Evolutionary conservation across 1,139 yeast species (phyloP).

Genomic region (Hemisphaericaspora xylanilytica): DNA sequence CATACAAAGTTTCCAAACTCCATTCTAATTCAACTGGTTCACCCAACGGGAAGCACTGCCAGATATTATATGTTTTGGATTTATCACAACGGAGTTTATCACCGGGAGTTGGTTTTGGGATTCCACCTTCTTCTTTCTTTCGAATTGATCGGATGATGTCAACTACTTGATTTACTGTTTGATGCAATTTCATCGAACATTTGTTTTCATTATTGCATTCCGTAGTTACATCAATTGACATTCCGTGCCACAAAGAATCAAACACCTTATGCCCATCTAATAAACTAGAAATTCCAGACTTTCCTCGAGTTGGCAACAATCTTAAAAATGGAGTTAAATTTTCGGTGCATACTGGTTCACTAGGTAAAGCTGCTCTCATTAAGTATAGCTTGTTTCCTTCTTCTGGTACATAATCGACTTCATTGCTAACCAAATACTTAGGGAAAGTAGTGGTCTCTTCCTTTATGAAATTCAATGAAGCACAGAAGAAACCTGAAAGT

Average conservation of each 20-base stretch:
- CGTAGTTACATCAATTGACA: constrained; percentile 82
- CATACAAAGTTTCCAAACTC: constrained; percentile 65
- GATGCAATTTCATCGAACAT: constrained; percentile 61
- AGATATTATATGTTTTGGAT: constrained; percentile 54
- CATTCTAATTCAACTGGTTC: constrained; percentile 54
- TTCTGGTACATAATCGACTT: constrained; percentile 17
- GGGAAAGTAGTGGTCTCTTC: constrained; percentile 78
- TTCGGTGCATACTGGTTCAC: constrained; percentile 97
- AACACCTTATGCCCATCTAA: constrained; percentile 95
- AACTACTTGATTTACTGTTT: constrained; percentile 70
- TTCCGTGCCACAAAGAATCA: constrained; percentile 91
- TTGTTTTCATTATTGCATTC: constrained; percentile 32
- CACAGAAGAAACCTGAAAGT: constrained; percentile 91
- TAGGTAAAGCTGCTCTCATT: constrained; percentile 84
- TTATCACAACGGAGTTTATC: constrained; percentile 70
- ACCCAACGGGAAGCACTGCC: constrained; percentile 76
- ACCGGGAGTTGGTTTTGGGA: constrained; percentile 77
- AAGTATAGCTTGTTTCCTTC: constrained; percentile 46
- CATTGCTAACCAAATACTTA: constrained; percentile 20
- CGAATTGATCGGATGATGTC: constrained; percentile 69
- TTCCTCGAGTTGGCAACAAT: constrained; percentile 87
- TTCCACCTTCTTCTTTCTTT: constrained; percentile 57
- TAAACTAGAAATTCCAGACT: constrained; percentile 81
- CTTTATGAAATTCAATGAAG: constrained; percentile 87
- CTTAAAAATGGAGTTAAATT: constrained; percentile 92